Conservation (phyloP, 2,329 filamentous ascomycete genomes). For the Chrysoporthe cubensis region DNA sequence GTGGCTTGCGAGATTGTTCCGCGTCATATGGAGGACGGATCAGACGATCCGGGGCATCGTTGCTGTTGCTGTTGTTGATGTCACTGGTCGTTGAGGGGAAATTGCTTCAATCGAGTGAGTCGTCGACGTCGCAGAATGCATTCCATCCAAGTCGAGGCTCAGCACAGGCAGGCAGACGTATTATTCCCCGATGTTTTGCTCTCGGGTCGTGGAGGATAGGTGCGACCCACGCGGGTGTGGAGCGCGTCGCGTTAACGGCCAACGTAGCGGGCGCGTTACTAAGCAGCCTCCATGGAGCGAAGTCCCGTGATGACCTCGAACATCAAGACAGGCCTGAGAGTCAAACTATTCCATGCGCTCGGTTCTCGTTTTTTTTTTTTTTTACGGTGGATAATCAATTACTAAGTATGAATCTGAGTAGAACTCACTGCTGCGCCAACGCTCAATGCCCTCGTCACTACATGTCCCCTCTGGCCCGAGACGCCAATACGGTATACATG, state of each 20-base stretch:
- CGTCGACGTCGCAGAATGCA: neutral
- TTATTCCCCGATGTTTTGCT: neutral
- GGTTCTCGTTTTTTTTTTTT: neutral
- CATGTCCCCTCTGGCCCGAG: neutral
- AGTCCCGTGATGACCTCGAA: constrained; percentile 20
- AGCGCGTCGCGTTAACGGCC: constrained; percentile 21
- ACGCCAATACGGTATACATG: neutral
- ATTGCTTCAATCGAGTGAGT: neutral
- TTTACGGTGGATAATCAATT: neutral
- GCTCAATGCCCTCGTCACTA: neutral
- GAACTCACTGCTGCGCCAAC: neutral
- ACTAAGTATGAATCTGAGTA: neutral
- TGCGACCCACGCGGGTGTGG: constrained; percentile 21
- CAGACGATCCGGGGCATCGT: constrained; percentile 38
- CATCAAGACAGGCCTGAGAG: no score
- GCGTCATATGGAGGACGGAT: constrained; percentile 57
- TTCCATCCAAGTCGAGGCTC: neutral
- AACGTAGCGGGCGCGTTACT: constrained; percentile 14
- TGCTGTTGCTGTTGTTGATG: neutral
- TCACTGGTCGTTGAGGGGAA: constrained; percentile 10
- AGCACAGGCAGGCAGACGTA: neutral
- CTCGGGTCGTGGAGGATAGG: neutral
- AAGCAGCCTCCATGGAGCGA: constrained; percentile 13
- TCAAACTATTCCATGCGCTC: neutral
- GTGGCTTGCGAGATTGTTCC: constrained; percentile 62